These are phyloP conservation scores for Silybum marianum DNA, from an alignment of 129 eudicot species.

Conservation along the genomic window DNA sequence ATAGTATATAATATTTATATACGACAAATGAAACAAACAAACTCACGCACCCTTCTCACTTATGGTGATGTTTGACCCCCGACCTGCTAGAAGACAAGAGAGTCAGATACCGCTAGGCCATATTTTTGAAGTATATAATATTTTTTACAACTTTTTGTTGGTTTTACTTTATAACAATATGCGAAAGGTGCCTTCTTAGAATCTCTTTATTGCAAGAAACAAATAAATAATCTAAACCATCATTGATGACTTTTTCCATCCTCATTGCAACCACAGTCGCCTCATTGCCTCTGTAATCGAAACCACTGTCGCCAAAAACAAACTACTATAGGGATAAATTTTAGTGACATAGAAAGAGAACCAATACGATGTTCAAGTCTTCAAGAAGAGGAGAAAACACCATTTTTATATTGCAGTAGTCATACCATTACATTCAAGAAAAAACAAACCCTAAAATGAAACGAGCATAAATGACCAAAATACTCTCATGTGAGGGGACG, in stretches of 20 bases:
- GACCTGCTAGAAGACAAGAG: too few relatives aligned
- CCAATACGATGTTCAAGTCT: not conserved
- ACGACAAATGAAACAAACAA: too few relatives aligned
- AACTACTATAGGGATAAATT: not conserved
- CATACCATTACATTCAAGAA: not conserved
- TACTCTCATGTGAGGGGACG: not conserved
- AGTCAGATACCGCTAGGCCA: too few relatives aligned
- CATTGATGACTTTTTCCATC: not conserved
- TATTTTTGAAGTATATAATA: too few relatives aligned
- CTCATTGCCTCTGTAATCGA: not conserved
- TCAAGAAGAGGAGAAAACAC: not conserved
- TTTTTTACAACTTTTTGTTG: too few relatives aligned
- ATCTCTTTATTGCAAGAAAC: not conserved
- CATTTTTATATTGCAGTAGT: not conserved
- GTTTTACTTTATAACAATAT: too few relatives aligned
- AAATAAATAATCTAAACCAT: not conserved
- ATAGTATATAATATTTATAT: too few relatives aligned
- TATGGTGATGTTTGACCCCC: too few relatives aligned
- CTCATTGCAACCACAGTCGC: not conserved
- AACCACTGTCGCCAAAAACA: not conserved
- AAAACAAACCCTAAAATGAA: not conserved
- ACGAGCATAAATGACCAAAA: not conserved
- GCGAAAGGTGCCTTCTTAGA: not conserved
- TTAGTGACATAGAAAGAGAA: not conserved
- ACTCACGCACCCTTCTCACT: too few relatives aligned